Evolutionary conservation across 73 alveolate genomes (phyloP).

Genomic region (Halteria grandinella): DNA sequence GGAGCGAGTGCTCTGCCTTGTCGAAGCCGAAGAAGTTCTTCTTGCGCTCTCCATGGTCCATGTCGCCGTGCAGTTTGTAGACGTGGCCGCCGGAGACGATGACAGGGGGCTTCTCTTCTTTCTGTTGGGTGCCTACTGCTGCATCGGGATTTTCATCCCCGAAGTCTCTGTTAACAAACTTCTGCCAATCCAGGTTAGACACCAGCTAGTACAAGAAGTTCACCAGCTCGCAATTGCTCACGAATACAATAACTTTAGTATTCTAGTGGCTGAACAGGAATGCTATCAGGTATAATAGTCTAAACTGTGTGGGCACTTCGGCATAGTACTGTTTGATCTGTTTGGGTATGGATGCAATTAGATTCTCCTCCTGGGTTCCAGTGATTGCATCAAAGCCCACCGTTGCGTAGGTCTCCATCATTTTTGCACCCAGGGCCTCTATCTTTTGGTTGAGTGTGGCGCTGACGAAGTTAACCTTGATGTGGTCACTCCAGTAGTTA

Average conservation of each 20-base stretch:
- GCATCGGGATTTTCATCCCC: slow-evolving; percentile 15
- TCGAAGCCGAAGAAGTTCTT: slow-evolving; percentile 83
- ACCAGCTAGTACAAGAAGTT: slow-evolving; percentile 64
- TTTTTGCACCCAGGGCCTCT: slow-evolving; percentile 70
- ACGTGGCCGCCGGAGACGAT: slow-evolving; percentile 74
- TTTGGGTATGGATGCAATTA: slow-evolving; percentile 44
- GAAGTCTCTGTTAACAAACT: slow-evolving; percentile 47
- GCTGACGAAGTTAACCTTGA: slow-evolving; percentile 73
- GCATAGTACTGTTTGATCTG: slow-evolving; percentile 48
- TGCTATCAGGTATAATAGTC: slow-evolving; percentile 47
- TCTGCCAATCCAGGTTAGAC: slow-evolving; percentile 57
- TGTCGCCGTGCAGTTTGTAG: slow-evolving; percentile 93
- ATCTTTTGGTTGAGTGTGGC: slow-evolving; percentile 85
- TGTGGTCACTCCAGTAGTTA: slow-evolving; percentile 59
- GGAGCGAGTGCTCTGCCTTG: slow-evolving; percentile 76
- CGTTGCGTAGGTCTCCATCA: slow-evolving; percentile 78
- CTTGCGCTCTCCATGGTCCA: slow-evolving; percentile 92
- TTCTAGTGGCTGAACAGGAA: slow-evolving; percentile 46
- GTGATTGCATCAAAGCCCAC: slow-evolving; percentile 82
- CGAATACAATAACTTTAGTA: slow-evolving; percentile 65
- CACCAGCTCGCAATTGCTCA: slow-evolving; percentile 79
- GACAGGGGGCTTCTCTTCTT: slow-evolving; percentile 44
- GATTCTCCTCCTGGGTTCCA: slow-evolving; percentile 37
- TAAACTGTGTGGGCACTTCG: slow-evolving; percentile 51
- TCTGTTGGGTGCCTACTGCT: slow-evolving; percentile 28